Evolutionary conservation across 108 stramenopile genomes (phyloP).

Genomic region (Nitzschia sp.): DNA sequence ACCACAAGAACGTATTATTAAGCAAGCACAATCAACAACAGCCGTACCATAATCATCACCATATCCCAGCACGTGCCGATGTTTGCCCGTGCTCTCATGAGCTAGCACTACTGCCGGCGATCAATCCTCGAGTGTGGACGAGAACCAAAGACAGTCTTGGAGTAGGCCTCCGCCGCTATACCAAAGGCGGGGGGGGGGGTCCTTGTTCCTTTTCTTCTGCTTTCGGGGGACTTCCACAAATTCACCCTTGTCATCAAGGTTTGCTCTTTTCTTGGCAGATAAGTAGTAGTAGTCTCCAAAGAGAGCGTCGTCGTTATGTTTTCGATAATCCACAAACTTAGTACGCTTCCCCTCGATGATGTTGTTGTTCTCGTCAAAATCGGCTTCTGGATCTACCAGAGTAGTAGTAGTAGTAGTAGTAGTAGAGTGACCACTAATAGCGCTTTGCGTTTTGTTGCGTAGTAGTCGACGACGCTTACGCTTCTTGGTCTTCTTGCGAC

Average conservation of each 20-base stretch:
- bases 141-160: too few species aligned
- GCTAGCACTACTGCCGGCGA: too few species aligned
- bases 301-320: slow-evolving; percentile 71
- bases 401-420: background rate
- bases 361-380: slow-evolving; percentile 76
- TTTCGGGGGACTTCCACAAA: too few species aligned
- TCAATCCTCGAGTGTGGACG: too few species aligned
- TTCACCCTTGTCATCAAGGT: slow-evolving; percentile 54
- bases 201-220: background rate
- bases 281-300: slow-evolving; percentile 84
- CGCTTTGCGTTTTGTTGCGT: slow-evolving; percentile 4
- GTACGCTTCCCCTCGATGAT: slow-evolving; percentile 71
- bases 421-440: background rate
- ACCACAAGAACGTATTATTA: too few species aligned
- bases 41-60: too few species aligned
- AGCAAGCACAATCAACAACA: too few species aligned
- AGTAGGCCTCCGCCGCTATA: too few species aligned
- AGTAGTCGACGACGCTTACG: slow-evolving; percentile 28
- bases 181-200: too few species aligned
- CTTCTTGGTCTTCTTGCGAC: background rate
- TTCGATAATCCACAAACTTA: slow-evolving; percentile 70
- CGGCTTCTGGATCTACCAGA: slow-evolving; percentile 19
- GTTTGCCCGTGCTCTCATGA: too few species aligned
- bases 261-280: slow-evolving; percentile 48
- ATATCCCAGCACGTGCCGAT: too few species aligned